phyloP scores from a whole-genome alignment of 2,329 filamentous ascomycete species.

The Curvularia spicifera region DNA sequence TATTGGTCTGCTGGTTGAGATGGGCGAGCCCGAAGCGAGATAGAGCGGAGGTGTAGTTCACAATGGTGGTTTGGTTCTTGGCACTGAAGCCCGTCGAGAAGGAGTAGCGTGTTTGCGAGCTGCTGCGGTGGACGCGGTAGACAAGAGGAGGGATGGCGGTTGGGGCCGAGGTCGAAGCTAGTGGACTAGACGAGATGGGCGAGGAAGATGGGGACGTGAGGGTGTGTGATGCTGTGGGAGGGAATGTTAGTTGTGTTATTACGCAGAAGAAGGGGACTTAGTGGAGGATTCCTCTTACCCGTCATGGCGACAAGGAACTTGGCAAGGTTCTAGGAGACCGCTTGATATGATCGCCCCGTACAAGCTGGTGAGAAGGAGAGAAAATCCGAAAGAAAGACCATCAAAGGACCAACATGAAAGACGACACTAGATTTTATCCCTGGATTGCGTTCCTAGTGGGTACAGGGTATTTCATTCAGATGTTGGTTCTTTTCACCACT shows the following conservation, averaged over 20 bases:
- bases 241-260: not conserved
- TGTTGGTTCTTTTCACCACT: not conserved
- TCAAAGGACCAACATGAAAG: not conserved
- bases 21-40: slow-evolving; percentile 41
- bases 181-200: not conserved
- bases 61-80: slow-evolving; percentile 47
- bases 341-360: not conserved
- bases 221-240: slow-evolving; percentile 18
- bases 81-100: slow-evolving; percentile 41
- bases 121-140: slow-evolving; percentile 41
- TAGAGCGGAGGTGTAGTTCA: slow-evolving; percentile 32
- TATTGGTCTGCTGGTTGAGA: slow-evolving; percentile 44
- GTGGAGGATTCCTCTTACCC: slow-evolving; percentile 10
- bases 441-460: not conserved
- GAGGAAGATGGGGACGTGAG: slow-evolving; percentile 6
- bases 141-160: slow-evolving; percentile 35
- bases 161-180: slow-evolving; percentile 20
- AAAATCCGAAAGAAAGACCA: not conserved
- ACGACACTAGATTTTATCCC: not conserved
- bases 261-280: not conserved
- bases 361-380: not conserved
- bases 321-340: not conserved
- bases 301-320: slow-evolving; percentile 20
- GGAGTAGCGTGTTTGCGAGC: slow-evolving; percentile 41
- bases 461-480: not conserved